These are phyloP conservation scores for Monosporascus sp. DNA, from an alignment of 2,329 filamentous ascomycete genomes.

Conservation along the genomic window DNA sequence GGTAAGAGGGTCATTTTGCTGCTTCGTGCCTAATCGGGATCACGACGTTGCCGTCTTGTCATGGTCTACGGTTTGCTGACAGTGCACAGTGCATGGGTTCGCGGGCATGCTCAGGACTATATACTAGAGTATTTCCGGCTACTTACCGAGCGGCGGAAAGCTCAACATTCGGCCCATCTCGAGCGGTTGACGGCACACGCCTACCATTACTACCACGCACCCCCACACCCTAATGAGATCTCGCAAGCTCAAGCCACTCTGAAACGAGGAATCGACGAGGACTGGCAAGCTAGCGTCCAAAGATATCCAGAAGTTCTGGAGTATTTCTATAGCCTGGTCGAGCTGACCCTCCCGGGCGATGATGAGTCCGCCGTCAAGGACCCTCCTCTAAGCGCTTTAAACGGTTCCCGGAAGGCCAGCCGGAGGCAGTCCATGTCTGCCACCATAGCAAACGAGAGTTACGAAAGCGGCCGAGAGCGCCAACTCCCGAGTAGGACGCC, in stretches of 20 bases:
- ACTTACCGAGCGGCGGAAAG: constrained; percentile 56
- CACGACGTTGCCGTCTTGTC: neutral
- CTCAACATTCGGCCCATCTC: constrained; percentile 48
- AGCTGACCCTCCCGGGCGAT: constrained; percentile 59
- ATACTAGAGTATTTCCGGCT: constrained; percentile 61
- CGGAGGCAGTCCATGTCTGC: constrained; percentile 26
- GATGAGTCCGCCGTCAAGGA: constrained; percentile 54
- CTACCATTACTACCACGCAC: constrained; percentile 51
- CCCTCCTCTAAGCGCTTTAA: constrained; percentile 52
- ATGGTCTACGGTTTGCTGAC: constrained; percentile 11
- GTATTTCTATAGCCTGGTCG: constrained; percentile 71
- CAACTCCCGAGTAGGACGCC: constrained; percentile 28
- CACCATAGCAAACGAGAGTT: constrained; percentile 30
- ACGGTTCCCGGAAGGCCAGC: constrained; percentile 40
- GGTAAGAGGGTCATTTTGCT: constrained; percentile 37
- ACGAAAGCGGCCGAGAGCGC: constrained; percentile 25
- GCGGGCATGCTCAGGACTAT: constrained; percentile 60
- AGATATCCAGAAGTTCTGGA: constrained; percentile 77
- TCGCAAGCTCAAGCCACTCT: constrained; percentile 58
- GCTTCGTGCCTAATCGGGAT: neutral
- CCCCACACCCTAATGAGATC: constrained; percentile 58
- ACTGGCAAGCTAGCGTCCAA: constrained; percentile 71
- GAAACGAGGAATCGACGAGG: constrained; percentile 71
- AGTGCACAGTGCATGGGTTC: constrained; percentile 52
- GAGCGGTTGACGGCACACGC: constrained; percentile 51